Percentiles rank a stretch among this genome's conserved stretches.
Evolutionary conservation across 805 yeast genomes (phyloP).

Genomic region (Sugiyamaella floridensis): DNA sequence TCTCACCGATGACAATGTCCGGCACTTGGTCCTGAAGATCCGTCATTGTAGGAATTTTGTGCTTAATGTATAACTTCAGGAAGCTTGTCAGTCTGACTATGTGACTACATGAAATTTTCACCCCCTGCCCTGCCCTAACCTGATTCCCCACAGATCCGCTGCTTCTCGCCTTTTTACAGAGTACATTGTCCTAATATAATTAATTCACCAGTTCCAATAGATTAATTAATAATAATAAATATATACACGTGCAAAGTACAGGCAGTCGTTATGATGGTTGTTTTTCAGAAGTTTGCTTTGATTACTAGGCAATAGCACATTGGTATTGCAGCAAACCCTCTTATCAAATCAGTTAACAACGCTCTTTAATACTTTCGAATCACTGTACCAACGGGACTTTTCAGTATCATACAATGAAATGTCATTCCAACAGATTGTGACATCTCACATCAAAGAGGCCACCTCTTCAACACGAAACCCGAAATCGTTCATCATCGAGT

Average conservation of each 20-base stretch:
- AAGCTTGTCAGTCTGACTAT: neutral
- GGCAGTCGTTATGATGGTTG: too few relatives aligned
- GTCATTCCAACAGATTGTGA: too few relatives aligned
- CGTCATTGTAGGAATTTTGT: constrained; percentile 30
- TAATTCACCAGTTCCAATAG: neutral
- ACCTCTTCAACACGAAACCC: constrained; percentile 63
- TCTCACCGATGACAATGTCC: constrained; percentile 67
- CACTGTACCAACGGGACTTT: too few relatives aligned
- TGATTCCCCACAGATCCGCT: too few relatives aligned
- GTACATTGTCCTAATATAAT: neutral
- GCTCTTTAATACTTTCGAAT: too few relatives aligned
- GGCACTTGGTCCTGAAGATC: constrained; percentile 84
- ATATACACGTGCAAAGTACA: neutral
- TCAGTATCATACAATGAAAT: too few relatives aligned
- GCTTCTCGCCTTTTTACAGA: too few relatives aligned
- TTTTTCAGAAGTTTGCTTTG: neutral
- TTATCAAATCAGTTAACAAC: too few relatives aligned
- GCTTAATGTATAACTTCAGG: neutral
- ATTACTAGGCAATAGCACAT: too few relatives aligned
- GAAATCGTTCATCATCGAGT: constrained; percentile 83
- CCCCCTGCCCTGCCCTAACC: neutral
- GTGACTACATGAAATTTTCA: neutral
- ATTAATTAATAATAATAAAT: constrained; percentile 3
- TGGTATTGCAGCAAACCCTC: too few relatives aligned
- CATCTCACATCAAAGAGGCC: constrained; percentile 5